These are phyloP conservation scores for Globisporangium lucens DNA, from an alignment of 352 stramenopile genomes.

Conservation along the genomic window DNA sequence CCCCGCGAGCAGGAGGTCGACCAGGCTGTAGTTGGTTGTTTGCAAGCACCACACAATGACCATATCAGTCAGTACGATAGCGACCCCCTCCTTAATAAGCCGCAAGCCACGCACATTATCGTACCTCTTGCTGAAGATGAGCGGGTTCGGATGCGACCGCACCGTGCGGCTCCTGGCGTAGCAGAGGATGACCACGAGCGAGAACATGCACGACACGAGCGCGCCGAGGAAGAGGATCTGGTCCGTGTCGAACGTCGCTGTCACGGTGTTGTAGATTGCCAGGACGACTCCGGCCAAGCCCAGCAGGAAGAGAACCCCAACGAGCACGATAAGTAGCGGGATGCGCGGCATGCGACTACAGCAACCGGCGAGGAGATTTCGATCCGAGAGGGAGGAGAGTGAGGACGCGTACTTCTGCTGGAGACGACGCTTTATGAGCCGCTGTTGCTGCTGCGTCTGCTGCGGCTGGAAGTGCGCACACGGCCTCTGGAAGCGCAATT, in stretches of 20 bases:
- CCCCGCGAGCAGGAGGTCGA: slow-evolving; percentile 67
- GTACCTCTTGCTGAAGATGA: slow-evolving; percentile 85
- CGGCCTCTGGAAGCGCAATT: slow-evolving; percentile 4
- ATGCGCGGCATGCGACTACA: slow-evolving; percentile 4
- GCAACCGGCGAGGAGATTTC: neutral
- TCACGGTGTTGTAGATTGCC: slow-evolving; percentile 13
- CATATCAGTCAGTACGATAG: neutral
- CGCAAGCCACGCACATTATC: neutral
- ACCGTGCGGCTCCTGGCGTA: slow-evolving; percentile 58
- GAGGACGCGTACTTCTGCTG: slow-evolving; percentile 1
- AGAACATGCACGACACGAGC: slow-evolving; percentile 69
- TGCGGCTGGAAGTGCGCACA: slow-evolving; percentile 10
- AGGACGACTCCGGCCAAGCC: slow-evolving; percentile 38
- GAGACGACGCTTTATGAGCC: slow-evolving; percentile 9
- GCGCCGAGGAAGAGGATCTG: slow-evolving; percentile 73
- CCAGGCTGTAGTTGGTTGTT: slow-evolving; percentile 26
- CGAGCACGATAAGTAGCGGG: slow-evolving; percentile 32
- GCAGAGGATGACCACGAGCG: slow-evolving; percentile 65
- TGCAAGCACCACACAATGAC: neutral
- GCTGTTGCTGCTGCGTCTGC: slow-evolving; percentile 22
- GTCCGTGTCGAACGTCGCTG: slow-evolving; percentile 37
- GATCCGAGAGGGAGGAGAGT: neutral
- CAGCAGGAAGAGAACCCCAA: slow-evolving; percentile 32
- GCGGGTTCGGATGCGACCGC: slow-evolving; percentile 70
- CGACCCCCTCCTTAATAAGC: neutral